Percentiles rank a stretch among this genome's conserved stretches.
Conservation (phyloP, 2,329 filamentous ascomycete genomes). For the Rhinocladiella similis region DNA sequence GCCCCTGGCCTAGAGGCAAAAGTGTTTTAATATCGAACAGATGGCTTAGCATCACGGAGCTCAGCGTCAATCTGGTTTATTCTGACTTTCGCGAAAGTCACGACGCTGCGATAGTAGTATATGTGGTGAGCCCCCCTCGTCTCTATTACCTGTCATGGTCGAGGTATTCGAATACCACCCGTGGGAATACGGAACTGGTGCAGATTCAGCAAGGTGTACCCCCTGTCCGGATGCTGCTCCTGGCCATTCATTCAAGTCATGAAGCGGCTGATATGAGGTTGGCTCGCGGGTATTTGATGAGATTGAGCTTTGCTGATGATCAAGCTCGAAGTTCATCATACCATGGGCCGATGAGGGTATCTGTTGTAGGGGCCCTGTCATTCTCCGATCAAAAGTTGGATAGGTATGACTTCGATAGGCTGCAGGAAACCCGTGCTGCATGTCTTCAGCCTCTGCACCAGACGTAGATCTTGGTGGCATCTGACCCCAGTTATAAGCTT, state of each 20-base stretch:
- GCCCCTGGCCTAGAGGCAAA: too few relatives aligned
- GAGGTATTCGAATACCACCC: constrained; percentile 17
- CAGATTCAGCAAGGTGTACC: constrained; percentile 4
- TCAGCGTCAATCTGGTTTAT: constrained; percentile 11
- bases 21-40: not conserved
- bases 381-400: constrained; percentile 18
- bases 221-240: constrained; percentile 3
- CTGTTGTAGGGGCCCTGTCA: constrained; percentile 13
- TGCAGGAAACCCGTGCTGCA: constrained; percentile 15
- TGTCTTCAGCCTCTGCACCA: constrained; percentile 11
- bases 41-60: not conserved
- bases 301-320: constrained; percentile 4
- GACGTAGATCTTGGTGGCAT: constrained; percentile 17
- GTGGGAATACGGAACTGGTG: constrained; percentile 8
- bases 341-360: constrained; percentile 6
- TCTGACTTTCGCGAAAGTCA: not conserved
- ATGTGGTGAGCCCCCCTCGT: constrained; percentile 10
- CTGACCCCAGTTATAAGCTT: constrained; percentile 13
- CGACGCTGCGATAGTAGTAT: constrained; percentile 11
- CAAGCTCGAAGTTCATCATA: constrained; percentile 8
- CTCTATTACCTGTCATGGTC: constrained; percentile 4
- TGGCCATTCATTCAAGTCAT: constrained; percentile 14
- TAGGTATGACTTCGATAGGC: constrained; percentile 23
- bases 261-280: constrained; percentile 17
- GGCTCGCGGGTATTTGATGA: constrained; percentile 7